Base-by-base conservation (phyloP, 352 stramenopile species). In the Pythium utonaiense region DNA sequence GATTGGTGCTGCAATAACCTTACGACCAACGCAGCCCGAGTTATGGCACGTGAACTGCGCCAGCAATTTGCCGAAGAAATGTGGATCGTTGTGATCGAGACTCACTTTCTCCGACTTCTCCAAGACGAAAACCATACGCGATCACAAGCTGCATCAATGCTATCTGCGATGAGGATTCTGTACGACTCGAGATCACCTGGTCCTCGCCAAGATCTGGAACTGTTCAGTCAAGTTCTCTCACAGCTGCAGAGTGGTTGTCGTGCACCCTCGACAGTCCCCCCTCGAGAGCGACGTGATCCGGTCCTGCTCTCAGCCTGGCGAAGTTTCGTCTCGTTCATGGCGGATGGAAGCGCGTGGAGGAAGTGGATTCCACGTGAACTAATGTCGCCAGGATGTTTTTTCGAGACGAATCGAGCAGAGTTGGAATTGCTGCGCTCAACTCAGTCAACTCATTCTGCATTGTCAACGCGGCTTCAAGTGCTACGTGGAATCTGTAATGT, bases 1-100 rank as follows among this genome's bases (percentile, higher is more conserved):
- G 47, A 53, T 27, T 53, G 47, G 47, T 53, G 47, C 27, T 40
- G 27, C 25, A 25, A 14, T 2, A 25, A 53, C 16, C 47, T 53
- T 1, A 16, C 22, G 19, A 19, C 25, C 4, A 40, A 10, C 17
- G 27, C 22, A 25, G 4, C 47, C 1, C 25, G 47, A 2, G 47
- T 36, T 3, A 40, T 53, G 27, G 47, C 47, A 13, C 25, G 47
- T 25, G 30, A 53, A 12, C 7, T 53, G 17, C 47, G 25, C 7
- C 47, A 53, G 17, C 21, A 5, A 1, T 38, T 36, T 12, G 14
- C 13, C 9, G 30, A 40, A 5, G 13, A 24, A 4, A 9, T 5
- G 6, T 53, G 47, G 47, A 13, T 36, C 6, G 1, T 9, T 14
- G n/a, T 40, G 1, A 25, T 53, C 47, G 47, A 53, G 27, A 27